Conservation (phyloP, 148 eudicot species). For the Simmondsia chinensis region DNA sequence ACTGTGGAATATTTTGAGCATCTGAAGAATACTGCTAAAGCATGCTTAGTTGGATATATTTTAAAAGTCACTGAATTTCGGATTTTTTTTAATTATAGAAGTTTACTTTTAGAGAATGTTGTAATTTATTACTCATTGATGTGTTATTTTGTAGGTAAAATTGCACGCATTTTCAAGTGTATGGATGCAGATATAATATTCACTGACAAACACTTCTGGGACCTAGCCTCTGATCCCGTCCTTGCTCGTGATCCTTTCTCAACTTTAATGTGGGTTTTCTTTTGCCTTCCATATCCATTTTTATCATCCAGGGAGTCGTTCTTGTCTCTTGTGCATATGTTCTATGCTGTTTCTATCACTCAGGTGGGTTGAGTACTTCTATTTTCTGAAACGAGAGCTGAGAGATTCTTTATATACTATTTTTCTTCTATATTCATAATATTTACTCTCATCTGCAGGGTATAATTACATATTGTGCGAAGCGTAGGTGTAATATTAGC, state of each 20-base stretch:
- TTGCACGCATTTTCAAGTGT: constrained; percentile 44
- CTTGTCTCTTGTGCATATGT: constrained; percentile 69
- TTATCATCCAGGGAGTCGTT: constrained; percentile 54
- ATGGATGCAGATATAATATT: constrained; percentile 34
- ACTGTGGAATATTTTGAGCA: too few relatives aligned
- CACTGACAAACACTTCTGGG: constrained; percentile 77
- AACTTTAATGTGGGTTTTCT: constrained; percentile 82
- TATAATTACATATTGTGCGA: constrained; percentile 33
- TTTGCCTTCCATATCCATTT: constrained; percentile 74
- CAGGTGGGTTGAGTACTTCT: constrained; percentile 38
- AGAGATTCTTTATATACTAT: too few relatives aligned
- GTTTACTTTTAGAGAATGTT: neutral
- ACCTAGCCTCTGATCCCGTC: constrained; percentile 68
- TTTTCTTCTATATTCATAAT: too few relatives aligned
- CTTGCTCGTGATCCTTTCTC: constrained; percentile 82
- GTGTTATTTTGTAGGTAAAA: constrained; percentile 33
- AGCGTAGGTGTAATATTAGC: constrained; percentile 16
- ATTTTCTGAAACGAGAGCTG: too few relatives aligned
- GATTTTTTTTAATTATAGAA: too few relatives aligned
- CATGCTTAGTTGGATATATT: too few relatives aligned
- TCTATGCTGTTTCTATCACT: constrained; percentile 54
- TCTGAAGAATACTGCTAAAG: too few relatives aligned
- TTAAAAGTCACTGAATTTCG: too few relatives aligned
- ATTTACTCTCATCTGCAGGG: constrained; percentile 39
- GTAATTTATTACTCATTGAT: neutral